A percentile compares a stretch with the other conserved stretches of the same genome.
Evolutionary conservation across 768 basidiomycete species (phyloP).

Genomic region (Erythrobasidium yunnanense): DNA sequence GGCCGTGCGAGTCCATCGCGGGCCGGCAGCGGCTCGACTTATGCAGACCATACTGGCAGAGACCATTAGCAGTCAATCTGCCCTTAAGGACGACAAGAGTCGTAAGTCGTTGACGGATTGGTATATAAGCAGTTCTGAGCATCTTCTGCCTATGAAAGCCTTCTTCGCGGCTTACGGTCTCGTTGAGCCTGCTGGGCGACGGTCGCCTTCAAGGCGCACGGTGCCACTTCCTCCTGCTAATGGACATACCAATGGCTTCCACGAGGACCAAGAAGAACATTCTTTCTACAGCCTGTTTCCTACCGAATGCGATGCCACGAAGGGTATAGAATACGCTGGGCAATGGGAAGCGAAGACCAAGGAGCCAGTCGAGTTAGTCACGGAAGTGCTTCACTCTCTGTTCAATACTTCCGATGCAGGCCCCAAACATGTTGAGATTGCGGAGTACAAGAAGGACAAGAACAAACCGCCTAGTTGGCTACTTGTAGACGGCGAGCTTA

Average conservation of each 20-base stretch:
- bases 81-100: neutral
- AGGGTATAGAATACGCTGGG: neutral
- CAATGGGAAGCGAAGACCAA: neutral
- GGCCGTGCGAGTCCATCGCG: constrained; percentile 2
- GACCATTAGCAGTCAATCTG: neutral
- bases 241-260: neutral
- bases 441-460: neutral
- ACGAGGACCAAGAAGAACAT: neutral
- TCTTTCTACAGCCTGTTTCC: constrained; percentile 19
- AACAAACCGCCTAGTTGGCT: constrained; percentile 7
- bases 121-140: neutral
- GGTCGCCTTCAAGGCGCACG: constrained; percentile 4
- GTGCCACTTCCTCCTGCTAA: neutral
- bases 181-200: constrained; percentile 9
- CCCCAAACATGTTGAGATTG: neutral
- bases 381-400: constrained; percentile 9
- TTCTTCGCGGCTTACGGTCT: neutral
- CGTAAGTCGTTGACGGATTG: neutral
- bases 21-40: neutral
- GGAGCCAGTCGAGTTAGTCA: constrained; percentile 11
- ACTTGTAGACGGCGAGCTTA: neutral
- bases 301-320: neutral
- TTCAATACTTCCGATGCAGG: neutral
- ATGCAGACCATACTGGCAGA: neutral
- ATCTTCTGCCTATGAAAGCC: neutral